Evolutionary conservation across 306 rosid species (phyloP).

Genomic region (Oemleria cerasiformis): DNA sequence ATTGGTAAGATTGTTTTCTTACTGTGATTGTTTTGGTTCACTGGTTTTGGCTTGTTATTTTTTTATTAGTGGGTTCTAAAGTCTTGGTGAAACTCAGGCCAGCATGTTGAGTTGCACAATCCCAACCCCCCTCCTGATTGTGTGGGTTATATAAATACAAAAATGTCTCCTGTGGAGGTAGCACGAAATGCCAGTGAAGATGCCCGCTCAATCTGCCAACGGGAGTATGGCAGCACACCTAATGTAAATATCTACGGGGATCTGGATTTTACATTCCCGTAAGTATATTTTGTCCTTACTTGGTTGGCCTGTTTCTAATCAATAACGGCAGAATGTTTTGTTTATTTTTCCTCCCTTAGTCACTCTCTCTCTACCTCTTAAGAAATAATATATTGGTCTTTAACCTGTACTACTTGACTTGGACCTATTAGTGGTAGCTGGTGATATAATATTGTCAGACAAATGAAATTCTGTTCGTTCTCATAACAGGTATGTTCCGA

Average conservation of each 20-base stretch:
- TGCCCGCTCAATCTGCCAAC: conserved; percentile 77
- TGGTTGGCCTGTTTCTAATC: conserved; percentile 16
- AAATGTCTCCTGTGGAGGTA: conserved; percentile 83
- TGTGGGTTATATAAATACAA: conserved; percentile 87
- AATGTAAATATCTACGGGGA: conserved; percentile 73
- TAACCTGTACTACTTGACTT: not conserved
- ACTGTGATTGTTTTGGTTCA: conserved; percentile 14
- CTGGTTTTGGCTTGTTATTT: not conserved
- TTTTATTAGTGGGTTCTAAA: conserved; percentile 15
- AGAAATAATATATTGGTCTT: not conserved
- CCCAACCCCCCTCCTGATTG: conserved; percentile 77
- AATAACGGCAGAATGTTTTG: not conserved
- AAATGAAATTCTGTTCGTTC: conserved; percentile 17
- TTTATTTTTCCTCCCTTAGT: not conserved
- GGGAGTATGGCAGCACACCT: conserved; percentile 89
- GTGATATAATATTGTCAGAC: not conserved
- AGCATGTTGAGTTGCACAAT: conserved; percentile 96
- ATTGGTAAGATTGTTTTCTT: conserved; percentile 56
- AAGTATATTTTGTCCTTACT: conserved; percentile 34
- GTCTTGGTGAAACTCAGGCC: conserved; percentile 57
- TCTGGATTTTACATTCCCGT: conserved; percentile 88
- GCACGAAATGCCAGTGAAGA: conserved; percentile 76
- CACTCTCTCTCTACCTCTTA: not conserved
- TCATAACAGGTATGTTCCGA: conserved; percentile 70
- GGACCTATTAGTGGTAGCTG: not conserved